Evolutionary conservation across 202 grass and related monocot species (phyloP).

Genomic region (Carex sylvatica): DNA sequence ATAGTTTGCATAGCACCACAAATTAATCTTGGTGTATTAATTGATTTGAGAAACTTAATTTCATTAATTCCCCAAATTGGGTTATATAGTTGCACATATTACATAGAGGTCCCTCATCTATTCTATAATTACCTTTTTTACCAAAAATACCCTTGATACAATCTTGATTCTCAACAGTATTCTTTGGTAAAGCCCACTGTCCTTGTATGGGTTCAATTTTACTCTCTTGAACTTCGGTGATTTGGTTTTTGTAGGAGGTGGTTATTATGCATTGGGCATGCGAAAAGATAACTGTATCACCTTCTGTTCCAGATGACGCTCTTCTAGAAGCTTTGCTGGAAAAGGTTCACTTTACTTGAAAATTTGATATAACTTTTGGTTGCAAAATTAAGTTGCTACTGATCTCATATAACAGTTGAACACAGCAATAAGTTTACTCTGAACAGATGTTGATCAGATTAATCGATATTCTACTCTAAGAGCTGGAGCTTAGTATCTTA

Average conservation of each 20-base stretch:
- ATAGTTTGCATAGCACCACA: neutral
- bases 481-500: neutral
- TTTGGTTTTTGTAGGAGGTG: conserved; percentile 64
- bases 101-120: no score
- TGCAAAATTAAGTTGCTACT: neutral
- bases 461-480: neutral
- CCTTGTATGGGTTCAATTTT: neutral
- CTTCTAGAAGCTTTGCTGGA: conserved; percentile 91
- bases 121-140: no score
- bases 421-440: conserved; percentile 9
- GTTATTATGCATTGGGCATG: conserved; percentile 99
- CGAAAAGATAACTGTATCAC: conserved; percentile 87
- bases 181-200: neutral
- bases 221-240: neutral
- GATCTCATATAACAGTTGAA: neutral
- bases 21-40: neutral
- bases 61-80: no score
- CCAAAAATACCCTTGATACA: no score
- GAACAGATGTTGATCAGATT: neutral
- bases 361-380: neutral
- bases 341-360: conserved; percentile 67
- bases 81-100: no score
- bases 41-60: no score
- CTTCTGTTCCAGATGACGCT: conserved; percentile 63
- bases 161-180: no score